Evolutionary conservation across 495 filamentous ascomycete species (phyloP).

Genomic region (Penicillium paradoxum): DNA sequence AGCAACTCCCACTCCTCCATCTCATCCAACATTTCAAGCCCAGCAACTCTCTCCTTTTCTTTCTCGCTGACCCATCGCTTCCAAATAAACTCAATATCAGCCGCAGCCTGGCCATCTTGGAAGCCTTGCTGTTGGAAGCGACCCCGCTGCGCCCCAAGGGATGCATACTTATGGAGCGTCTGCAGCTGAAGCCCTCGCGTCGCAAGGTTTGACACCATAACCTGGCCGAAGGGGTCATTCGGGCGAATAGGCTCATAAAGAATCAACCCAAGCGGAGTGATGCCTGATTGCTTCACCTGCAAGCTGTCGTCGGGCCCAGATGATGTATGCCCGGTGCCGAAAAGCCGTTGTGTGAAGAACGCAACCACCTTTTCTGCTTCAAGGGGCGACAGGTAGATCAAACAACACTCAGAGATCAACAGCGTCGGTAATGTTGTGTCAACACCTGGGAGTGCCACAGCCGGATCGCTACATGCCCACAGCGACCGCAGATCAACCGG

Average conservation of each 20-base stretch:
- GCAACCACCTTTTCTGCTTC: slow-evolving; percentile 59
- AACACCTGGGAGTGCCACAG: slow-evolving; percentile 28
- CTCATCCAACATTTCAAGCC: slow-evolving; percentile 87
- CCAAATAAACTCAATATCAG: slow-evolving; percentile 73
- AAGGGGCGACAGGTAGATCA: slow-evolving; percentile 71
- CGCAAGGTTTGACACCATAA: slow-evolving; percentile 88
- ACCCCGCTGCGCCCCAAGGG: slow-evolving; percentile 57
- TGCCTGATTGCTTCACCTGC: background rate
- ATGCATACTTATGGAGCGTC: slow-evolving; percentile 67
- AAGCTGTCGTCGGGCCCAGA: background rate
- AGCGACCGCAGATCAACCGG: slow-evolving; percentile 75
- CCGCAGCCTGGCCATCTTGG: slow-evolving; percentile 47
- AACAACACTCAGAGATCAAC: slow-evolving; percentile 87
- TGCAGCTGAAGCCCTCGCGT: slow-evolving; percentile 79
- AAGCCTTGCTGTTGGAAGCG: slow-evolving; percentile 63
- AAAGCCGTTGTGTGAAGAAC: slow-evolving; percentile 57
- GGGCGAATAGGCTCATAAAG: slow-evolving; percentile 88
- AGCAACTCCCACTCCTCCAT: slow-evolving; percentile 91
- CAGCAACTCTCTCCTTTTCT: slow-evolving; percentile 78
- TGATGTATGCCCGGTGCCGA: slow-evolving; percentile 11
- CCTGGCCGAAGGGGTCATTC: slow-evolving; percentile 76
- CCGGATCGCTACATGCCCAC: slow-evolving; percentile 15
- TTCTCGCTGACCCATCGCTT: slow-evolving; percentile 59
- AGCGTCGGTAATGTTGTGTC: slow-evolving; percentile 66
- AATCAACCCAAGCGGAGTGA: slow-evolving; percentile 54